Base-by-base conservation (phyloP, 148 eudicot species). In the Nepenthes mirabilis region DNA sequence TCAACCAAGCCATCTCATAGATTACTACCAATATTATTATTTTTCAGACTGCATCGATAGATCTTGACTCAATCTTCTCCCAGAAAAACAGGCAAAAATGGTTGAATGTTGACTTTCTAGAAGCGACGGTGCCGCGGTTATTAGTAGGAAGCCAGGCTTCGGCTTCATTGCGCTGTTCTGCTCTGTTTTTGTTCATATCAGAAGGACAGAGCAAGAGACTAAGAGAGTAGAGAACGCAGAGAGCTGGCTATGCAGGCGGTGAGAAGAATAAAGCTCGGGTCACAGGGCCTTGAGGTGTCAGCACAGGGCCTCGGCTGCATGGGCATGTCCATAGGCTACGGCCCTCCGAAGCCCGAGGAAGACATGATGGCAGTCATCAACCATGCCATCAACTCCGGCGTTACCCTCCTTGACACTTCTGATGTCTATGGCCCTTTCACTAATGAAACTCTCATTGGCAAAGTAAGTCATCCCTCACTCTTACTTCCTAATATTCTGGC, bases 371-470 rank as follows among this genome's bases (percentile, higher is more conserved):
- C 50, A 1, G 51, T 59, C 52, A 59, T 59, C 51, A 35, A 45
- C 62, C 62, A 59, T 37, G 62, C 62, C 50, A 12, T 49, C 14
- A n/a, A 57, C 47, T 6, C 45, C 60, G 60, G 60, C 47, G 45
- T 57, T 47, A 57, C 60, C 60, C 36, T 57, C 47, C 60, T 57
- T 45, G 60, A 57, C 60, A 57, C 60, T 32, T 36, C 60, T 45
- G 60, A 57, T 45, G 9, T 36, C 14, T 57, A 57, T 45, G 60
- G 60, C 32, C 60, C 60, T 13, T n/a, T 9, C 60, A 57, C 60
- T 45, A 57, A 57, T 45, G 60, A 57, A 57, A 35, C 36, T 40
- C 60, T 57, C 6, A 33, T 59, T 51, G 62, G 51, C 11, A 59
- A 59, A 37, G 62, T 59, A 59, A 5, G 6, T 52, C 5, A 11